Base-by-base conservation (phyloP, 768 basidiomycete species). In the Trametes sanguinea region DNA sequence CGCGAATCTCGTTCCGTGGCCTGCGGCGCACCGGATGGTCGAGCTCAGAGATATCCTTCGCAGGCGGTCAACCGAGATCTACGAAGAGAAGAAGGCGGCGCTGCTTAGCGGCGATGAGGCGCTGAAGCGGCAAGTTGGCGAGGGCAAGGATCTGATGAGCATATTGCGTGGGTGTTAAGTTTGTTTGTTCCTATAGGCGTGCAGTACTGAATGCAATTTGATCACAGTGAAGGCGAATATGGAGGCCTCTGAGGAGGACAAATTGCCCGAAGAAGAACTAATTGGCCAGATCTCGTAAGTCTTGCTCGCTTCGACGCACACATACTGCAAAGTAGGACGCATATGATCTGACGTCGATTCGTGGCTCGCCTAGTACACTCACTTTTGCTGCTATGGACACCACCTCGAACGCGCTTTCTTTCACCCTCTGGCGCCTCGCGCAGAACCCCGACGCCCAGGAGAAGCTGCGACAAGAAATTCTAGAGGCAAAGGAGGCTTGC, bases 401-500 rank as follows among this genome's bases (percentile, higher is more conserved):
- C 13, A 73, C 71, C 2, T 67, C 72, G 11, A 62, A 58, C 11
- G 62, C 71, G 7, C 51, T 69, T 2, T 54, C 68, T 13, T 40
- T 60, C 1, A 69, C 63, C 4, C 52, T 72, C 2, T 53, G 58
- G 32, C 30, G 68, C 0, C 65, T 69, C 11, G 57, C 77, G 61
- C 7, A 71, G 69, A 42, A 71, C 69, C 71, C 67, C 6, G 70
- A 77, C 11, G 70, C 72, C 3, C 78, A 80, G 48, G 69, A 73
- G 2, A 73, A 76, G 52, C 69, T 67, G 62, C 74, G 57, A 16
- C 64, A 51, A 14, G 71, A 69, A 51, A 51, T 69, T 17, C 6
- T 61, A 8, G 57, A 60, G 8, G 65, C 65, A 0, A 32, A 43
- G 3, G 45, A 54, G 6, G 44, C 30, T 8, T 14, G n/a, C 33